Conservation (phyloP, 2,329 filamentous ascomycete species). For the Colletotrichum sp. region DNA sequence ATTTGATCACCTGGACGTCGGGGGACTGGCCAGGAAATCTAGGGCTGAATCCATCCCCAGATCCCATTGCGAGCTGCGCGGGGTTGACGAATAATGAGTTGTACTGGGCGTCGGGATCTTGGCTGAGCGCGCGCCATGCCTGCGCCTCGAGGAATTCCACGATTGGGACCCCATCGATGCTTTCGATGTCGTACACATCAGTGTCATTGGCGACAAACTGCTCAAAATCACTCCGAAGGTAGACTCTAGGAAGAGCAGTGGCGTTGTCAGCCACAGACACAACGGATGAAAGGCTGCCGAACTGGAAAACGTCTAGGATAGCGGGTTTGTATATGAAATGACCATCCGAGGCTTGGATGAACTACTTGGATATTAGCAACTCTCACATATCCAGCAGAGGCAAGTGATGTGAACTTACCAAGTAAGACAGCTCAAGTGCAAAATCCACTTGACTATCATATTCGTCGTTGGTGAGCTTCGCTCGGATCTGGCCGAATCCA, state of each 20-base stretch:
- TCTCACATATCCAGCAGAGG: background rate
- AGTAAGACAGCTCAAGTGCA: constrained; percentile 7
- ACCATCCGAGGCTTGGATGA: background rate
- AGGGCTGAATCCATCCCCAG: background rate
- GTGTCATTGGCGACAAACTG: background rate
- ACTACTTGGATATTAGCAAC: background rate
- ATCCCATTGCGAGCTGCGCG: background rate
- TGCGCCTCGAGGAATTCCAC: constrained; percentile 11
- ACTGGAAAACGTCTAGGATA: constrained; percentile 13
- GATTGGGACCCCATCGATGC: constrained; percentile 12
- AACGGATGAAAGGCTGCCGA: background rate
- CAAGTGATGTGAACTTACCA: constrained; percentile 13
- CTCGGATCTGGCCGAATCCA: constrained; percentile 19
- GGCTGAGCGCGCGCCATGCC: background rate
- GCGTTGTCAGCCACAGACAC: constrained; percentile 21
- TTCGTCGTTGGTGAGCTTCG: constrained; percentile 4
- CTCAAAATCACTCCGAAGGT: background rate
- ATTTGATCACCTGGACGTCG: constrained; percentile 4
- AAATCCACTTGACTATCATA: constrained; percentile 21
- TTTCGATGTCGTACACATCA: constrained; percentile 21
- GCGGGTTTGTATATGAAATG: constrained; percentile 6
- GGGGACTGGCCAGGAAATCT: background rate
- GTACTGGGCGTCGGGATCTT: constrained; percentile 25
- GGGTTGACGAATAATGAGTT: constrained; percentile 18
- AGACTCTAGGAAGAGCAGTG: background rate